Evolutionary conservation across 2,329 filamentous ascomycete species (phyloP), one percentile per base, ranked within the genome.

Genomic region (Clarireedia hainanense): DNA sequence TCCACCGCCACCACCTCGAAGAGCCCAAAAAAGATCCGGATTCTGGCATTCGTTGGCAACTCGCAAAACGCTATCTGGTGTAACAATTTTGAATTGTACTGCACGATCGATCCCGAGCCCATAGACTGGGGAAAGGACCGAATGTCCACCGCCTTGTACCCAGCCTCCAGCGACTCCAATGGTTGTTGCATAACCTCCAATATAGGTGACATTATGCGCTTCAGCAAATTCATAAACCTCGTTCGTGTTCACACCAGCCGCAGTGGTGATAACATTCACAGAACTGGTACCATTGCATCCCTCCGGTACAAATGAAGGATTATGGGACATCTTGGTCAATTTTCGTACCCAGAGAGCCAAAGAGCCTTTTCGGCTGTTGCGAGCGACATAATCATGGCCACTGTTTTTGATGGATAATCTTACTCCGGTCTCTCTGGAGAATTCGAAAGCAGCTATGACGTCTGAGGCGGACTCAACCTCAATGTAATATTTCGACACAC

Each of bases 71-170:
- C 78, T 77, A 57, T 73, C 71, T 10, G 75, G 71, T 5, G 73
- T 74, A 6, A 80, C 73, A 14, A 80, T 70, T 54, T 80, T 71
- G 57, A 76, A 69, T 30, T 72, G 68, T 15, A 80, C 67, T 6
- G 77, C 70, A 63, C 79, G 73, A 63, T 80, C 77, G 6, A 75
- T 71, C 55, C 70, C 77, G 65, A 80, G 73, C 58, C 80, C 73
- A 59, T 76, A 76, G 39, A 75, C 64, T 52, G 72, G 72, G 10
- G 74, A 75, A 52, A 84, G 62, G 2, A 78, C 78, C 10, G 75
- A 77, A 65, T 83, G 78, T 0, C 80, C 80, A 45, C 78, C 80
- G 12, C 77, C 79, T 42, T 74, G 63, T 10, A 71, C 68, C 61
- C 73, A 77, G 5, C 75, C 75, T 26, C 77, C 78, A 6, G 71